These are phyloP conservation scores for Chaetothyriales sp. DNA, from an alignment of 2,329 filamentous ascomycete species.

Conservation along the genomic window DNA sequence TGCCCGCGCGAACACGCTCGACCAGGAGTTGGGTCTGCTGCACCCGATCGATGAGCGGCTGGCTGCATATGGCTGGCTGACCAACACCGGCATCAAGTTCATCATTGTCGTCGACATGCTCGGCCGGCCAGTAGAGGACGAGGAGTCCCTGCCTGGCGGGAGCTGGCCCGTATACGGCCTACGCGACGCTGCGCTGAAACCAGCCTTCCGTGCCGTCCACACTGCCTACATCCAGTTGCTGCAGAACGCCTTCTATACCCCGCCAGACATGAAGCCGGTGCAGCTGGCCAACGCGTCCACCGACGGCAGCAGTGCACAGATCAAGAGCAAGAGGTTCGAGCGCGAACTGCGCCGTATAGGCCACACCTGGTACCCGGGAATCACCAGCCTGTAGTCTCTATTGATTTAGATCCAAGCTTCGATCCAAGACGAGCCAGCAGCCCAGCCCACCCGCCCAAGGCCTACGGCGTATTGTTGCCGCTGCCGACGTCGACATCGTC, in stretches of 20 bases:
- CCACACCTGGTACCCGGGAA: constrained; percentile 65
- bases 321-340: constrained; percentile 66
- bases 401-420: not conserved
- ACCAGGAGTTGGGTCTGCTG: constrained; percentile 78
- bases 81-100: constrained; percentile 85
- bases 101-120: constrained; percentile 84
- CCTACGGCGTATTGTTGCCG: constrained; percentile 1
- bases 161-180: constrained; percentile 44
- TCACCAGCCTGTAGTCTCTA: constrained; percentile 25
- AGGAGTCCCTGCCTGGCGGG: constrained; percentile 19
- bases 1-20: constrained; percentile 53
- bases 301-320: constrained; percentile 42
- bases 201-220: constrained; percentile 83
- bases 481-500: too few species aligned
- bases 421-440: not conserved
- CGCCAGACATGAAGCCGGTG: constrained; percentile 62
- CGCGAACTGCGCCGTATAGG: constrained; percentile 76
- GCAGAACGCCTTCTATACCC: constrained; percentile 89
- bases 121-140: constrained; percentile 40
- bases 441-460: not conserved
- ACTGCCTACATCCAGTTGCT: constrained; percentile 77
- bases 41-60: constrained; percentile 89
- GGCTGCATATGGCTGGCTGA: constrained; percentile 89
- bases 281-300: constrained; percentile 26
- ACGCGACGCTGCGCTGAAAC: constrained; percentile 73